phyloP scores from a whole-genome alignment of 257 asterid species.

The Nicotiana obtusifolia region DNA sequence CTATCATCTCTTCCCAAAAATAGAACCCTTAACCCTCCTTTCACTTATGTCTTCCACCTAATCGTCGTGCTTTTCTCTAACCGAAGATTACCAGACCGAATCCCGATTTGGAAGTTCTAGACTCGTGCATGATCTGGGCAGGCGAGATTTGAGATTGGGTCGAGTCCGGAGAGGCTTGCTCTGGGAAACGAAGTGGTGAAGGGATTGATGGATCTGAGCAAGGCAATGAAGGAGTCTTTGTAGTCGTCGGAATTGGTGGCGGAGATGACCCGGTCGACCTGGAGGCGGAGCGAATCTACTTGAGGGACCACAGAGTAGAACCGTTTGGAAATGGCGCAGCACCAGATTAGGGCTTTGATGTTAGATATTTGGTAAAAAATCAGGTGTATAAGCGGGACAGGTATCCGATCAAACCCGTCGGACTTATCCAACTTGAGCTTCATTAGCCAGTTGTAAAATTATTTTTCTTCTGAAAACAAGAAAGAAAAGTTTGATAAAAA shows the following conservation, averaged over 20 bases:
- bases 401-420: slow-evolving; percentile 44
- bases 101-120: slow-evolving; percentile 39
- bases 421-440: slow-evolving; percentile 13
- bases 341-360: slow-evolving; percentile 48
- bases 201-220: slow-evolving; percentile 34
- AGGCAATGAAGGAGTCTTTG: slow-evolving; percentile 24
- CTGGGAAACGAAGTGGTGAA: slow-evolving; percentile 29
- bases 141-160: slow-evolving; percentile 38
- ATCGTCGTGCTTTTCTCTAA: slow-evolving; percentile 40
- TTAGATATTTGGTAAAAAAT: slow-evolving; percentile 51
- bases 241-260: no score
- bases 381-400: slow-evolving; percentile 50
- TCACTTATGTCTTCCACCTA: slow-evolving; percentile 37
- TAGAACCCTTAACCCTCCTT: no score
- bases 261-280: no score
- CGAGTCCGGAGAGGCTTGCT: slow-evolving; percentile 6
- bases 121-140: slow-evolving; percentile 43
- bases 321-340: slow-evolving; percentile 45
- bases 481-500: no score
- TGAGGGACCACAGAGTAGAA: slow-evolving; percentile 53
- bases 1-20: no score
- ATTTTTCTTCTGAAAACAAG: neutral
- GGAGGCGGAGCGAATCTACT: slow-evolving; percentile 42
- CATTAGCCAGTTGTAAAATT: neutral
- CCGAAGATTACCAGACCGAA: slow-evolving; percentile 48